A percentile compares a stretch with the other conserved stretches of the same genome.
Evolutionary conservation across 768 basidiomycete genomes (phyloP).

Genomic region (Rhizopogon sp.): DNA sequence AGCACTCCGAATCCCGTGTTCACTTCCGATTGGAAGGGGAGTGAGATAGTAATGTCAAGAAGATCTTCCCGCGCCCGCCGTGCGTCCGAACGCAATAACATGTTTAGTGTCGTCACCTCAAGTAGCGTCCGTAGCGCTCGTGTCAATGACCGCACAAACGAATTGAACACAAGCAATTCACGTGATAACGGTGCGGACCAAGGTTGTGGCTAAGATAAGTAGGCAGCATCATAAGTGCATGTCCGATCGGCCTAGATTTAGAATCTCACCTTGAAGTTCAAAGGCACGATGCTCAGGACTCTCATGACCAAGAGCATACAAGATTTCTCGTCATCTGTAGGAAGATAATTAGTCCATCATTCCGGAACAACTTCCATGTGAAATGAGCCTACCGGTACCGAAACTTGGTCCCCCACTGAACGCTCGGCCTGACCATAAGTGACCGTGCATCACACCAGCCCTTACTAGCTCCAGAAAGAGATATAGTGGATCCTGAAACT

Average conservation of each 20-base stretch:
- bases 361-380: conserved; percentile 22
- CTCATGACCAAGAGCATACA: conserved; percentile 97
- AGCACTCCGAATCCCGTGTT: conserved; percentile 98
- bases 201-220: conserved; percentile 59
- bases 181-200: conserved; percentile 98
- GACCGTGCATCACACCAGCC: conserved; percentile 95
- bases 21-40: conserved; percentile 94
- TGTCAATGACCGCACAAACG: conserved; percentile 88
- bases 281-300: conserved; percentile 89
- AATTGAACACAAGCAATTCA: conserved; percentile 96
- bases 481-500: conserved; percentile 96
- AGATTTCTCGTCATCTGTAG: conserved; percentile 85
- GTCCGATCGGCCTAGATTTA: not conserved
- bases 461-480: conserved; percentile 92
- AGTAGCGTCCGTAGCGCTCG: conserved; percentile 86
- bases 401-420: conserved; percentile 96
- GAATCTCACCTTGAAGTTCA: conserved; percentile 79
- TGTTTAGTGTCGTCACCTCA: conserved; percentile 89
- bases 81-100: conserved; percentile 88
- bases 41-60: conserved; percentile 84
- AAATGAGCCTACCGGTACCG: conserved; percentile 63
- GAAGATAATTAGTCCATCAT: conserved; percentile 18
- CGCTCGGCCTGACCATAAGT: conserved; percentile 81
- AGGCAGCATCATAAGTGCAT: not conserved
- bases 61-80: conserved; percentile 84